Base-by-base conservation (phyloP, 352 stramenopile genomes). In the Globisporangium lucens region DNA sequence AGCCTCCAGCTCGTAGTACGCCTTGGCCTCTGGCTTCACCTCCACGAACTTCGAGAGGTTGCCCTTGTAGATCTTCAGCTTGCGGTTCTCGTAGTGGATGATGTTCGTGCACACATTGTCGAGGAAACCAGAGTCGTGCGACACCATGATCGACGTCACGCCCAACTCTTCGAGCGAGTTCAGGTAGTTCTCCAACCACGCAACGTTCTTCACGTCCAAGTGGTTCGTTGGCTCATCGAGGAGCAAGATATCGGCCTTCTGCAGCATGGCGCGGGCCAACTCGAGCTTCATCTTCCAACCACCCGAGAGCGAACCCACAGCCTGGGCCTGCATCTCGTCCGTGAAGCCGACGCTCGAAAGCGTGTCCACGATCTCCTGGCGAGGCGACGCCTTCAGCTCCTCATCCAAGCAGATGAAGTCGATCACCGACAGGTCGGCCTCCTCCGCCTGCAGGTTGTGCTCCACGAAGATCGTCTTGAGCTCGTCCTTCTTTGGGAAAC, bases 21-120 rank as follows among this genome's bases (percentile, higher is more conserved):
- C 75, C 81, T 94, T 95, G 9, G 89, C 89, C 82, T 96, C 89
- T 17, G 89, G 89, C 78, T 94, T 91, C 59, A 89, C 71, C 76
- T 94, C 81, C 9, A 95, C 88, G 63, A 95, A 95, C 66, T 88
- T 78, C 2, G 85, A 93, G 2, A 95, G 78, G 76, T 93, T 94
- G 17, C 88, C 88, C 75, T 92, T 91, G 81, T 95, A 95, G 65
- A 84, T 93, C 83, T 93, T 93, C 55, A 95, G 76, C 85, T 95
- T 93, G 57, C 83, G 95, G 72, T 86, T 94, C 74, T 99, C 94
- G 85, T 99, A 99, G 82, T 99, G 93, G 65, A 99, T 97, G 30
- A 98, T 98, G 84, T 99, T 97, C 2, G 97, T 99, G 72, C 90
- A 98, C 13, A 99, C 95, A 71, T 97, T 98, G 85, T 99, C 98